Percentiles rank a stretch among this genome's conserved stretches.
Conservation (phyloP, 176 grass and related monocot genomes). For the Juncus effusus region DNA sequence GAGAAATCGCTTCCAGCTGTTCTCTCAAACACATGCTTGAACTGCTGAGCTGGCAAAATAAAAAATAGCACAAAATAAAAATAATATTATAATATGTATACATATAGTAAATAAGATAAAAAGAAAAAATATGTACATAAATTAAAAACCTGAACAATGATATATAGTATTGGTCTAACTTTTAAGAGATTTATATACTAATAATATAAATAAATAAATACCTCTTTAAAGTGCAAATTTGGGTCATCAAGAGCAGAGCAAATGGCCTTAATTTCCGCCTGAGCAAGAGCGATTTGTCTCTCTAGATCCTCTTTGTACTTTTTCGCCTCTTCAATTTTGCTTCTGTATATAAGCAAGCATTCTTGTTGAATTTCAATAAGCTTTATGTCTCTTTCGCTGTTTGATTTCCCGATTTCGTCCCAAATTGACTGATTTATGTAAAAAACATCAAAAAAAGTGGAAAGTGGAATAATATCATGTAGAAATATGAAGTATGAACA, state of each 20-base stretch:
- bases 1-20: constrained; percentile 47
- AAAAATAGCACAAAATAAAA: constrained; percentile 2
- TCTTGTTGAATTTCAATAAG: constrained; percentile 63
- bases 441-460: neutral
- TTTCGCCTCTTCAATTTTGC: constrained; percentile 60
- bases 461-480: too few species aligned
- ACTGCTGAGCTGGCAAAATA: constrained; percentile 12
- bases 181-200: too few species aligned
- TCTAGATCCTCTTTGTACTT: constrained; percentile 40
- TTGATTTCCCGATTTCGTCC: constrained; percentile 70
- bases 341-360: constrained; percentile 57
- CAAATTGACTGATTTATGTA: constrained; percentile 56
- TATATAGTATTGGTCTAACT: too few species aligned
- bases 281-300: constrained; percentile 44
- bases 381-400: constrained; percentile 46
- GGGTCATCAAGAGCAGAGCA: constrained; percentile 58
- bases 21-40: constrained; percentile 45
- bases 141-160: too few species aligned
- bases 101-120: too few species aligned
- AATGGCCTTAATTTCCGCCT: constrained; percentile 60
- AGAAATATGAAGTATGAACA: neutral
- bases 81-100: too few species aligned
- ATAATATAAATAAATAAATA: too few species aligned
- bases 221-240: constrained; percentile 33
- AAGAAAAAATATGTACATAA: too few species aligned